Evolutionary conservation across 768 basidiomycete genomes (phyloP).

Genomic region (Tulasnella sp.): DNA sequence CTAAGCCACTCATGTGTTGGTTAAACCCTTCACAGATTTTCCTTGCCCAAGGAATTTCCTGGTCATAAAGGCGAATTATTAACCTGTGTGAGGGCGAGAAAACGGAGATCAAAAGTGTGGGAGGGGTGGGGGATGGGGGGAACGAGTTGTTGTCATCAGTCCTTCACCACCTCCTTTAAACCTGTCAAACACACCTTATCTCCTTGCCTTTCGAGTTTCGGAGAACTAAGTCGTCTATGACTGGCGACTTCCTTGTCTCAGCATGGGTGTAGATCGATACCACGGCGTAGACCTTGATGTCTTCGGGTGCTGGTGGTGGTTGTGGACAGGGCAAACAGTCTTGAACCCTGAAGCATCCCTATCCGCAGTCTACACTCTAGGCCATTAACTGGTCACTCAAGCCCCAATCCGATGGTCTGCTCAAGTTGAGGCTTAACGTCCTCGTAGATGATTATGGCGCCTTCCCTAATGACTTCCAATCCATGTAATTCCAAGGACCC

Average conservation of each 20-base stretch:
- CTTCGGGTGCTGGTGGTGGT: constrained; percentile 59
- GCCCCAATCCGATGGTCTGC: constrained; percentile 67
- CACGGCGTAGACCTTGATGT: constrained; percentile 99
- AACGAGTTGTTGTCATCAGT: too few species aligned
- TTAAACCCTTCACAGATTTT: too few species aligned
- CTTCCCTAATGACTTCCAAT: constrained; percentile 89
- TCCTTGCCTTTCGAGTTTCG: constrained; percentile 99
- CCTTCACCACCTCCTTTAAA: background rate
- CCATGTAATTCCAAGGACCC: constrained; percentile 36
- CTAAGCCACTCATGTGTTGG: constrained; percentile 49
- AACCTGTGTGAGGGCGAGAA: background rate
- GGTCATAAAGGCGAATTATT: too few species aligned
- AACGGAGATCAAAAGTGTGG: background rate
- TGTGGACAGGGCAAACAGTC: background rate
- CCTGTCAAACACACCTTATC: constrained; percentile 58
- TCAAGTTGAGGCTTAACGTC: constrained; percentile 72
- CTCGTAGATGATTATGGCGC: constrained; percentile 80
- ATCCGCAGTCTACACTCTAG: constrained; percentile 83
- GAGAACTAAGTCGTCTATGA: constrained; percentile 94
- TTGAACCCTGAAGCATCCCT: constrained; percentile 57
- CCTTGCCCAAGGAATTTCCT: too few species aligned
- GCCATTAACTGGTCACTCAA: constrained; percentile 66
- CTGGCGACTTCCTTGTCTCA: constrained; percentile 97
- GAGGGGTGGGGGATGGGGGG: background rate
- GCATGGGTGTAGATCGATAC: constrained; percentile 94